These are phyloP conservation scores for Calonectria pteridis DNA, from an alignment of 2,329 filamentous ascomycete species.

Conservation along the genomic window DNA sequence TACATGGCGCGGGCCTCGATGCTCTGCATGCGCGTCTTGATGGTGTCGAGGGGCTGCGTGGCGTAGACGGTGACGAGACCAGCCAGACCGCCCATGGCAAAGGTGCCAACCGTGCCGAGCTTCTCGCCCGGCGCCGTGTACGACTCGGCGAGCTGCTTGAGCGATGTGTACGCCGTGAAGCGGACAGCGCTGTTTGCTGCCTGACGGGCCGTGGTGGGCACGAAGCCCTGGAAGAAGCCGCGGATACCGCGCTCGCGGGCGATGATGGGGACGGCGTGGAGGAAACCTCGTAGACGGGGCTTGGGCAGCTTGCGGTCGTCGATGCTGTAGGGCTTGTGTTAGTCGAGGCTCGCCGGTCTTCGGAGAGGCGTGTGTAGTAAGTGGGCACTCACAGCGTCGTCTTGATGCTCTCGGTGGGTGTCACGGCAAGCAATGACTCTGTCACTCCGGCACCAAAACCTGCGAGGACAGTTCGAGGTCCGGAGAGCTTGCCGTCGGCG, in stretches of 20 bases:
- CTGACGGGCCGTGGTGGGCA: conserved; percentile 93
- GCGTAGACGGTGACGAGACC: conserved; percentile 91
- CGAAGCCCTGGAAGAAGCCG: conserved; percentile 97
- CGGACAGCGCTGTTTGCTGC: conserved; percentile 93
- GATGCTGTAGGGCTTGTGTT: conserved; percentile 68
- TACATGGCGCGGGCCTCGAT: conserved; percentile 86
- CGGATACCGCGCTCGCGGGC: conserved; percentile 87
- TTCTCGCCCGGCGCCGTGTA: conserved; percentile 97
- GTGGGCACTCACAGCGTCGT: conserved; percentile 78
- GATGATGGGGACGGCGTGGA: conserved; percentile 91
- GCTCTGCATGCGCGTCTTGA: conserved; percentile 99
- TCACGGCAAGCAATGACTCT: conserved; percentile 92
- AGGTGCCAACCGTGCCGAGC: conserved; percentile 87
- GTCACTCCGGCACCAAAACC: conserved; percentile 96
- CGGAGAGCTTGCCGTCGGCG: conserved; percentile 87
- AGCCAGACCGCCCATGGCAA: conserved; percentile 89
- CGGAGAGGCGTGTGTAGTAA: not conserved
- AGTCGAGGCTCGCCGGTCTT: not conserved
- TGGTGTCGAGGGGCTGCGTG: conserved; percentile 84
- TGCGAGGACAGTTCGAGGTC: conserved; percentile 90
- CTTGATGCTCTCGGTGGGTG: conserved; percentile 98
- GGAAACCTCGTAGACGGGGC: conserved; percentile 90
- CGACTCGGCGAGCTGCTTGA: conserved; percentile 91
- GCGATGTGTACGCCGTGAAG: conserved; percentile 90
- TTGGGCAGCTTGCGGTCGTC: conserved; percentile 91